Evolutionary conservation across 306 rosid genomes (phyloP).

Genomic region (Amphicarpaea edgeworthii): DNA sequence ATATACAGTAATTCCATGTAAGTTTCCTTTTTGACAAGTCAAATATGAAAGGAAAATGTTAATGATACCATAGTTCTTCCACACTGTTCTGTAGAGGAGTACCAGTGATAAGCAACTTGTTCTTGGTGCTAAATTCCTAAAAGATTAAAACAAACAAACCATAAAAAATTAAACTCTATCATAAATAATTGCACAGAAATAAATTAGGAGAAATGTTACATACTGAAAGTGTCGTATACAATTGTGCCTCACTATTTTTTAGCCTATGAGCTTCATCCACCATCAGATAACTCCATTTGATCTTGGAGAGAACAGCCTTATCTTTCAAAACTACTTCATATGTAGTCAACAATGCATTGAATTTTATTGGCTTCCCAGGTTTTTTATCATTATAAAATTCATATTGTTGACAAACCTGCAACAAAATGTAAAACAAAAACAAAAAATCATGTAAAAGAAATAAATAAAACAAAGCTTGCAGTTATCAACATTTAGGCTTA

Average conservation of each 20-base stretch:
- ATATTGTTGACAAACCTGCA: slow-evolving; percentile 96
- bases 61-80: slow-evolving; percentile 93
- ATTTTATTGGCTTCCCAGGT: slow-evolving; percentile 81
- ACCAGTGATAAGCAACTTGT: slow-evolving; percentile 96
- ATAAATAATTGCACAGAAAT: slow-evolving; percentile 24
- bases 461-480: not conserved
- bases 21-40: slow-evolving; percentile 26
- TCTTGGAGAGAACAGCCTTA: slow-evolving; percentile 91
- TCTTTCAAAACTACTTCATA: slow-evolving; percentile 98
- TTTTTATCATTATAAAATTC: slow-evolving; percentile 84
- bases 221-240: slow-evolving; percentile 94
- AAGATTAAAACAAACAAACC: slow-evolving; percentile 32
- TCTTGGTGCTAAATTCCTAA: slow-evolving; percentile 99
- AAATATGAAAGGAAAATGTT: slow-evolving; percentile 24
- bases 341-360: slow-evolving; percentile 87
- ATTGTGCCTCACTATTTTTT: slow-evolving; percentile 98
- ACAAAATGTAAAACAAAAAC: not conserved
- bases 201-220: slow-evolving; percentile 46
- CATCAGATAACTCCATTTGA: slow-evolving; percentile 96
- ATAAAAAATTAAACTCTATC: slow-evolving; percentile 23
- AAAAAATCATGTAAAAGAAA: not conserved
- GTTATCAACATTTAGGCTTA: not conserved
- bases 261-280: slow-evolving; percentile 99
- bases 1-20: too few relatives aligned
- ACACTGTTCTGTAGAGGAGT: slow-evolving; percentile 98